These are phyloP conservation scores for Eragrostis curvula DNA, from an alignment of 176 grass and related monocot species.

Conservation along the genomic window DNA sequence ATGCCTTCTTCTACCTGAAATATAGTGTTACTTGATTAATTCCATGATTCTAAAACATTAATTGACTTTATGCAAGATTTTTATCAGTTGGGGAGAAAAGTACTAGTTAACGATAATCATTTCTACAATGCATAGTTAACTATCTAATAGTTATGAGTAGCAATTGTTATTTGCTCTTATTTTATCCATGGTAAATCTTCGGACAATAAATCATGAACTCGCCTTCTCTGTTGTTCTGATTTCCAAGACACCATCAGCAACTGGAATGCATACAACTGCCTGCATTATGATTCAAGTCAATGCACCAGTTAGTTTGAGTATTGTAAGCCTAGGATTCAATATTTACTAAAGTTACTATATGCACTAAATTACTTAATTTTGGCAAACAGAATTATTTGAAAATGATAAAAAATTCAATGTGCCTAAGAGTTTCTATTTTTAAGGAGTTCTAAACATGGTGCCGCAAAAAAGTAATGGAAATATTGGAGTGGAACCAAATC, in stretches of 20 bases:
- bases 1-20: conserved; percentile 82
- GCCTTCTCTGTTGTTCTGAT: conserved; percentile 77
- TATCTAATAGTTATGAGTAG: background rate
- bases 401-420: background rate
- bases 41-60: background rate
- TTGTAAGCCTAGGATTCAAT: too few species aligned
- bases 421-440: background rate
- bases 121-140: background rate
- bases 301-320: background rate
- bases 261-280: conserved; percentile 80
- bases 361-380: too few species aligned
- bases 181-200: background rate
- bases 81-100: background rate
- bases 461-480: background rate
- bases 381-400: too few species aligned
- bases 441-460: background rate
- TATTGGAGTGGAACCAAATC: too few species aligned
- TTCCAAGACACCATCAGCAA: conserved; percentile 75
- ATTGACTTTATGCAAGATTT: background rate
- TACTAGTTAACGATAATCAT: background rate
- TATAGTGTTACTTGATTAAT: too few species aligned
- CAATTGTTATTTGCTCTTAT: background rate
- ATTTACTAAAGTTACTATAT: background rate
- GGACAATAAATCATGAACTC: background rate
- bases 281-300: conserved; percentile 34